Conservation (phyloP, 2,329 filamentous ascomycete species). For the Fonsecaea pugnacius region DNA sequence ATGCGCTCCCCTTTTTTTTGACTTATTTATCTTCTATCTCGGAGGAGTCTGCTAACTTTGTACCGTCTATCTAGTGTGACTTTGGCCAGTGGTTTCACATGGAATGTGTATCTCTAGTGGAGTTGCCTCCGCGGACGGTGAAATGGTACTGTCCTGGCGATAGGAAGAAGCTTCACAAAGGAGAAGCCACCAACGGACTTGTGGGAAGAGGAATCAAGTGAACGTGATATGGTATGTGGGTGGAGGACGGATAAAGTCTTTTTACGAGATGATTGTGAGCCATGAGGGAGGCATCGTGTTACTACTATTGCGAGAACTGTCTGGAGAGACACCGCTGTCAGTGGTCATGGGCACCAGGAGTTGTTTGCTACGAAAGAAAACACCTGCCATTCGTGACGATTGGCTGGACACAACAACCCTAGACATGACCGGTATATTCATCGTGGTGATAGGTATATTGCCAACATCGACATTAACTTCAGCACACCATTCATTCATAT, state of each 20-base stretch:
- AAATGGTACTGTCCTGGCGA: slow-evolving; percentile 72
- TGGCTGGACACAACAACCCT: background rate
- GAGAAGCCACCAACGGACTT: slow-evolving; percentile 39
- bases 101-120: slow-evolving; percentile 61
- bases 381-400: background rate
- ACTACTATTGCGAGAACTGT: background rate
- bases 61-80: slow-evolving; percentile 56
- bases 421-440: background rate
- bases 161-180: slow-evolving; percentile 54
- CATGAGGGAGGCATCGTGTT: slow-evolving; percentile 1
- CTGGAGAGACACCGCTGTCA: background rate
- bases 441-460: background rate
- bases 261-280: background rate
- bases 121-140: slow-evolving; percentile 62
- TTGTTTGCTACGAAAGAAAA: background rate
- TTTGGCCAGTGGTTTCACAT: slow-evolving; percentile 70
- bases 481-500: background rate
- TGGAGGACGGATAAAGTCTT: background rate
- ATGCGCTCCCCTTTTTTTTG: too few relatives aligned
- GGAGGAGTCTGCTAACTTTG: slow-evolving; percentile 3
- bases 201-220: slow-evolving; percentile 37
- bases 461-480: background rate
- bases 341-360: background rate
- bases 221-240: background rate
- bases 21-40: background rate